Percentiles rank a stretch among this genome's conserved stretches.
Evolutionary conservation across 495 filamentous ascomycete genomes (phyloP).

Genomic region (Saxophila tyrrhenica): DNA sequence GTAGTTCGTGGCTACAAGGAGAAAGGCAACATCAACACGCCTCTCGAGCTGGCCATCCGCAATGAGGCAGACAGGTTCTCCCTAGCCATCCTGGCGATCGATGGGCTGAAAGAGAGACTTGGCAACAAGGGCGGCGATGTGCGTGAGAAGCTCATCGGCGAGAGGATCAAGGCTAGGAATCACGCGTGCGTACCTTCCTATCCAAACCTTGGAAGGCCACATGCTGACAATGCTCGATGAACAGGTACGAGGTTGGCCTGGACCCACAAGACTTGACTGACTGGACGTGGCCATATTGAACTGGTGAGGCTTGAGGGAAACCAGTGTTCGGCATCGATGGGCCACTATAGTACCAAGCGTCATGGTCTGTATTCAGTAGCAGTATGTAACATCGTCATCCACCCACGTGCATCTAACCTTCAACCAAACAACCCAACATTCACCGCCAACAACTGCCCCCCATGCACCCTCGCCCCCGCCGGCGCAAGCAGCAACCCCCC

Average conservation of each 20-base stretch:
- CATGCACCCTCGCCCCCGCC: background rate
- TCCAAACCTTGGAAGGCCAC: background rate
- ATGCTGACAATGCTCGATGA: background rate
- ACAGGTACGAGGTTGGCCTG: constrained; percentile 41
- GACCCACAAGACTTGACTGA: constrained; percentile 53
- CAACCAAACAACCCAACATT: constrained; percentile 9
- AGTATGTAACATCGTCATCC: background rate
- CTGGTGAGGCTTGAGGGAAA: background rate
- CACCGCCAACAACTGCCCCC: constrained; percentile 9
- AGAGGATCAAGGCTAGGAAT: constrained; percentile 45
- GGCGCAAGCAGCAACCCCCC: constrained; percentile 4
- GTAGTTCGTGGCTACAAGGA: constrained; percentile 58
- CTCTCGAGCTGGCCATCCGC: constrained; percentile 58
- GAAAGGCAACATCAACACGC: constrained; percentile 71
- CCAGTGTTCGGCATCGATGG: too few species aligned
- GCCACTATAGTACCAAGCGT: too few species aligned
- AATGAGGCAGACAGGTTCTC: constrained; percentile 62
- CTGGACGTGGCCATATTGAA: constrained; percentile 49
- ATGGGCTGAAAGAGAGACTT: constrained; percentile 36
- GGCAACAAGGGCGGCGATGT: constrained; percentile 45
- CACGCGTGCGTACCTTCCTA: constrained; percentile 36
- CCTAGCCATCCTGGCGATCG: constrained; percentile 62
- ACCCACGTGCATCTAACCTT: too few species aligned
- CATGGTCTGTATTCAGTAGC: background rate
- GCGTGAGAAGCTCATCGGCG: constrained; percentile 48